Evolutionary conservation across 129 eudicot species (phyloP).

Genomic region (Sambucus nigra): DNA sequence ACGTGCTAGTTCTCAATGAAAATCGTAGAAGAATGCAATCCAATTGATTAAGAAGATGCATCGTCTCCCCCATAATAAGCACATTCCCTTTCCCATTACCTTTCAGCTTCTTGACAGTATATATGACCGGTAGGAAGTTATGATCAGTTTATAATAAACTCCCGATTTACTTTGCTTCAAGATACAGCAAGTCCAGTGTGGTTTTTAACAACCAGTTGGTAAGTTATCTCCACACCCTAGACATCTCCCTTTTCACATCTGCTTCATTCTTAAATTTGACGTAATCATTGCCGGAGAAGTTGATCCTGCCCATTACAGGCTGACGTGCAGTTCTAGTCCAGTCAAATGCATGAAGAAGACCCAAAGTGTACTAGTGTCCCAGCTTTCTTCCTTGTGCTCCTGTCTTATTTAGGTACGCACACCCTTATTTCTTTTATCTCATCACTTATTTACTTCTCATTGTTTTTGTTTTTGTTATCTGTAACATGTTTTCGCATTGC

Average conservation of each 20-base stretch:
- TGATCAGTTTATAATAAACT: conserved; percentile 2
- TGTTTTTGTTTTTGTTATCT: conserved; percentile 1
- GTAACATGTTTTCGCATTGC: conserved; percentile 5
- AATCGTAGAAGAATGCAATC: no score
- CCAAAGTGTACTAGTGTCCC: conserved; percentile 9
- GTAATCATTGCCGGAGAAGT: not conserved
- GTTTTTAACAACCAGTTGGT: conserved; percentile 74
- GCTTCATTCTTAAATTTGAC: conserved; percentile 15
- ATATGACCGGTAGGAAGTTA: conserved; percentile 24
- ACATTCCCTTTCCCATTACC: not conserved
- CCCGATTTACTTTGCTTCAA: conserved; percentile 53
- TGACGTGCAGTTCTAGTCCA: not conserved
- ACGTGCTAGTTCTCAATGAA: no score
- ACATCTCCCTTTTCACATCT: conserved; percentile 12
- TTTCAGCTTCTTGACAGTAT: conserved; percentile 24
- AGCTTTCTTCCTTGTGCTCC: conserved; percentile 23
- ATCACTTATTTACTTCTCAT: not conserved
- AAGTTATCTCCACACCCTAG: no score
- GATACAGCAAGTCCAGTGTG: conserved; percentile 36
- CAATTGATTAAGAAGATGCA: no score
- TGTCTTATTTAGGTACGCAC: conserved; percentile 31
- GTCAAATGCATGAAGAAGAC: not conserved
- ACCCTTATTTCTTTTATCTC: not conserved
- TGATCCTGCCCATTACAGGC: not conserved
- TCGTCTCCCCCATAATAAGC: no score